phyloP scores from a whole-genome alignment of 164 flowering plant genomes.

The Buxus sempervirens region DNA sequence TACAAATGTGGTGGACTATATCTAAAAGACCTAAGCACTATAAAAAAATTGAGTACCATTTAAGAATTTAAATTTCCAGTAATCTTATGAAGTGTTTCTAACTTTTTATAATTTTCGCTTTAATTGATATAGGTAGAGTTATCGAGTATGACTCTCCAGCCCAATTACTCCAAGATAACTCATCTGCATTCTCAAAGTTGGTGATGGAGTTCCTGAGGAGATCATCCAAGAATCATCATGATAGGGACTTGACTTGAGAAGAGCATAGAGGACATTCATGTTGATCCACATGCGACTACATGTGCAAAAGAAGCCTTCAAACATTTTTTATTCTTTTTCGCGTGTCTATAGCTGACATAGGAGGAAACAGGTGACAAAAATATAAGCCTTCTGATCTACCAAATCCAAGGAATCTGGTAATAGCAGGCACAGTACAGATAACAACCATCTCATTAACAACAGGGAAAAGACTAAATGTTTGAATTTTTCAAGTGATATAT shows the following conservation, averaged over 20 bases:
- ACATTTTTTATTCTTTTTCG: no score
- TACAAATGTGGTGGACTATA: no score
- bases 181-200: conserved; percentile 66
- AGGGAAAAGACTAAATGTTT: no score
- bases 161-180: conserved; percentile 38
- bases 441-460: no score
- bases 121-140: conserved; percentile 51
- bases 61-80: background rate
- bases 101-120: conserved; percentile 2
- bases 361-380: background rate
- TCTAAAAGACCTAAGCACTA: no score
- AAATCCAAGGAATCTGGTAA: no score
- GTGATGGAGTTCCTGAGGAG: conserved; percentile 64
- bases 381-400: no score
- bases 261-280: background rate
- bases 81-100: background rate
- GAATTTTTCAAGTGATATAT: no score
- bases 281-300: background rate
- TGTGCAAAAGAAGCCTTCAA: no score
- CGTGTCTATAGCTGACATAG: background rate
- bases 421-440: no score
- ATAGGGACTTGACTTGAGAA: conserved; percentile 1
- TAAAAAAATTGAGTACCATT: no score
- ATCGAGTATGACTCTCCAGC: conserved; percentile 67
- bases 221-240: conserved; percentile 32